These are phyloP conservation scores for Thecamonas trahens DNA, from an alignment of 78 protist species.

Conservation along the genomic window DNA sequence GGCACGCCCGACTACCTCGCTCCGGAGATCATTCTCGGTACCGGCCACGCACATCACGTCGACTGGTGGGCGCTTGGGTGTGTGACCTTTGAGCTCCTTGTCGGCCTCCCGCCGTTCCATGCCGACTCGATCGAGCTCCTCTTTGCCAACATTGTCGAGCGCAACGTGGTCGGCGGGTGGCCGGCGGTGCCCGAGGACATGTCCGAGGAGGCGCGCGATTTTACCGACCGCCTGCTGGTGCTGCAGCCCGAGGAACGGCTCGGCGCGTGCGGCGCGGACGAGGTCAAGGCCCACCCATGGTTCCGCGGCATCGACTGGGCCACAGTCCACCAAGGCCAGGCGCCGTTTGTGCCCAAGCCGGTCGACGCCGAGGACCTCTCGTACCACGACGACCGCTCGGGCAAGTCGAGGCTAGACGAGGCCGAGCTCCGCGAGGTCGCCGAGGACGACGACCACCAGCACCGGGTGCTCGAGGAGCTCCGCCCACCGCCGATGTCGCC, in stretches of 20 bases:
- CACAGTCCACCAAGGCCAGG: background rate
- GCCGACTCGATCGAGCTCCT: too few relatives aligned
- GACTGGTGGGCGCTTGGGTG: slow-evolving; percentile 60
- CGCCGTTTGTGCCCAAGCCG: background rate
- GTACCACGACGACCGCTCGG: background rate
- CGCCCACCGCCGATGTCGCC: background rate
- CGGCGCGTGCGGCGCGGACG: background rate
- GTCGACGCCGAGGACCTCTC: background rate
- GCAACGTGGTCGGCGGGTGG: too few relatives aligned
- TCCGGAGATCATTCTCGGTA: slow-evolving; percentile 56
- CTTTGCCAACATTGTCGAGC: too few relatives aligned
- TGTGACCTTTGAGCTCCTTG: too few relatives aligned
- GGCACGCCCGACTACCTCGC: slow-evolving; percentile 76
- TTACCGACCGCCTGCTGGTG: background rate
- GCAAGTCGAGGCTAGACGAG: background rate
- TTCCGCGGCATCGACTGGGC: slow-evolving; percentile 8
- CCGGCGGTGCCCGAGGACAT: slow-evolving; percentile 15
- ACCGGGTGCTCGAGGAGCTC: background rate
- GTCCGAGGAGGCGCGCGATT: background rate
- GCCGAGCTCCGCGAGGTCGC: background rate
- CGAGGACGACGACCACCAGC: background rate
- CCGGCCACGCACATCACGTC: slow-evolving; percentile 26
- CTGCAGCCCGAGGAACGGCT: background rate
- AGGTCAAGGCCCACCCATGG: background rate
- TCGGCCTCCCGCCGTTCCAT: too few relatives aligned